Conservation (phyloP, 75 land plant species). For the Ceratopteris richardii region DNA sequence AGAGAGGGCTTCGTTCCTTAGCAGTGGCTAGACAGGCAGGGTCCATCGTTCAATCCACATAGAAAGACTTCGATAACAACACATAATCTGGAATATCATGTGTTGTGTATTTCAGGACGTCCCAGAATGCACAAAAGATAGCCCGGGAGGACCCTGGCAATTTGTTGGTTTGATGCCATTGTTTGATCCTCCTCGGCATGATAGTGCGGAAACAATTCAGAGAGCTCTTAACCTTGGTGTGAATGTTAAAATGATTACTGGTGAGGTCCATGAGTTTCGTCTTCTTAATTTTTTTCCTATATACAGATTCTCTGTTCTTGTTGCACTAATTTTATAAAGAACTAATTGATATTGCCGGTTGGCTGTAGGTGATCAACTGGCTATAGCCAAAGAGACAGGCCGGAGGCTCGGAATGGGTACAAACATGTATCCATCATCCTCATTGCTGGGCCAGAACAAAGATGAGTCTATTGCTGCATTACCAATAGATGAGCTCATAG, state of each 20-base stretch:
- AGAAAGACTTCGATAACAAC: not conserved
- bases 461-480: constrained; percentile 52
- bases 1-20: constrained; percentile 87
- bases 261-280: constrained; percentile 10
- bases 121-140: constrained; percentile 88
- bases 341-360: too few relatives aligned
- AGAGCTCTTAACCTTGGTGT: constrained; percentile 96
- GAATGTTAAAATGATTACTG: constrained; percentile 97
- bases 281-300: too few relatives aligned
- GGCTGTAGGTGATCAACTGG: constrained; percentile 67
- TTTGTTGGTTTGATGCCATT: constrained; percentile 86
- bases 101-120: constrained; percentile 54
- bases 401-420: constrained; percentile 86
- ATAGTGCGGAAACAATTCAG: constrained; percentile 92
- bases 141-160: constrained; percentile 92
- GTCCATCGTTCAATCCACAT: not conserved
- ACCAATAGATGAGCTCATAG: constrained; percentile 76
- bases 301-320: too few relatives aligned
- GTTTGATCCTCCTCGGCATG: constrained; percentile 98
- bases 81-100: too few relatives aligned
- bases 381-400: constrained; percentile 90
- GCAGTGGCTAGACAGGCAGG: constrained; percentile 88
- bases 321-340: too few relatives aligned
- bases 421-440: constrained; percentile 83
- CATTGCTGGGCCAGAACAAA: constrained; percentile 63